Percentiles rank a stretch among this genome's conserved stretches.
phyloP scores from a whole-genome alignment of 805 yeast genomes.

The Wickerhamiella azymoides region DNA sequence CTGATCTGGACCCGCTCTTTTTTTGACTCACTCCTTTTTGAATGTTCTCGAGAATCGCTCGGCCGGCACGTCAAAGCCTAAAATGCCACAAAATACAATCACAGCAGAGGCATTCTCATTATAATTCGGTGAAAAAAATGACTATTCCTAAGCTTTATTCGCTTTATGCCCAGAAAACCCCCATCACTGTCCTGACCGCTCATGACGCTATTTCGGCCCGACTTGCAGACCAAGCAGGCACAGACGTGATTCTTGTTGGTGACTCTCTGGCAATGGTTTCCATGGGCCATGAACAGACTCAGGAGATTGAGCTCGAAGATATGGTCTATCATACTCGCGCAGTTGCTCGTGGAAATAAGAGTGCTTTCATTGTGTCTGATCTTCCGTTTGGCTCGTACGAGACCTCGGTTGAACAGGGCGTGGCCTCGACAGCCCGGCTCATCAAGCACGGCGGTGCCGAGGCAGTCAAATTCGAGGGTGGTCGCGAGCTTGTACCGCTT shows the following conservation, averaged over 20 bases:
- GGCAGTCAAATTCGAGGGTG: slow-evolving; percentile 80
- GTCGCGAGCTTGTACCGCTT: slow-evolving; percentile 40
- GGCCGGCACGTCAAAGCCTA: too few species aligned
- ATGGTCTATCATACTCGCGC: slow-evolving; percentile 65
- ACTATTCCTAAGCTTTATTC: slow-evolving; percentile 31
- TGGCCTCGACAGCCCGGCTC: slow-evolving; percentile 40
- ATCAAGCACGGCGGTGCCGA: slow-evolving; percentile 44
- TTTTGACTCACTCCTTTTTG: too few species aligned
- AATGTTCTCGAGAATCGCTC: too few species aligned
- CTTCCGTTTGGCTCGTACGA: slow-evolving; percentile 85
- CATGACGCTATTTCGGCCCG: slow-evolving; percentile 71
- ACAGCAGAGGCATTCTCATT: slow-evolving; percentile 29
- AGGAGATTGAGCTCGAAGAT: slow-evolving; percentile 60
- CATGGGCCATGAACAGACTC: slow-evolving; percentile 55
- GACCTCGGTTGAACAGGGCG: slow-evolving; percentile 44
- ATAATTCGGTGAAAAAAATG: slow-evolving; percentile 20
- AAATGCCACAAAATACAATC: too few species aligned
- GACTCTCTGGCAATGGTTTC: slow-evolving; percentile 91
- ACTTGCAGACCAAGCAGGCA: slow-evolving; percentile 49
- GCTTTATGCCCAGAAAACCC: slow-evolving; percentile 25
- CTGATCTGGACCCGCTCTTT: too few species aligned
- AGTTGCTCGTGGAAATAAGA: slow-evolving; percentile 53
- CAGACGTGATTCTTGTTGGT: slow-evolving; percentile 69
- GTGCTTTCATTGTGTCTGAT: slow-evolving; percentile 66
- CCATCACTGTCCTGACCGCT: slow-evolving; percentile 61